Evolutionary conservation across 495 filamentous ascomycete species (phyloP), one percentile per base, ranked within the genome.

Genomic region (Massariosphaeria phaeospora): DNA sequence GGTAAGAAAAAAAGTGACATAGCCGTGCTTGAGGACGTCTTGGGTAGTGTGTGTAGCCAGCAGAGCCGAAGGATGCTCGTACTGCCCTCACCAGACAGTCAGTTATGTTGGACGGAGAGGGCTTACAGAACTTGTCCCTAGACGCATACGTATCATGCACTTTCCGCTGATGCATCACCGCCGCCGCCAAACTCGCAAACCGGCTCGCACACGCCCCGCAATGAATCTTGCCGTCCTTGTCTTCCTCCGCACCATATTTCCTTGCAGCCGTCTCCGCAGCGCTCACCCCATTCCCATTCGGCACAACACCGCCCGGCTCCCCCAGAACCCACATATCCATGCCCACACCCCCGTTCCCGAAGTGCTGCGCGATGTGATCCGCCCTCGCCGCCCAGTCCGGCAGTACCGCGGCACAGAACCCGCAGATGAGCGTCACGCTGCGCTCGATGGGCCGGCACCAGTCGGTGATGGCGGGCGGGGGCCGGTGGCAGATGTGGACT

Each of bases 321-420:
- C 17, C 24, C 8, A 47, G 13, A 21, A 40, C 24, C 43, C 43
- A 47, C 26, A 33, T 20, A 20, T 47, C 43, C 57, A 60, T 60
- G 13, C 27, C 31, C 34, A 47, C 20, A 4, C 50, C 49, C 7
- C 46, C 47, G 15, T 20, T 41, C 8, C 24, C 17, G 57, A 55
- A 60, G 27, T 60, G 57, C 8, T 30, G 20, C 29, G 57, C 41
- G n/a, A 60, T 40, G 27, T 60, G 57, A 18, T 61, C 57, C 5
- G 13, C 17, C 15, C 57, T 33, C 2, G 34, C 20, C 6, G 25
- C 17, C 57, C 57, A 61, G 51, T 45, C 52, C 1, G 43, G 0
- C 12, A 52, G 42, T 10, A 42, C 13, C 7, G 31, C 6, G 1
- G 48, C 48, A 20, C 55, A 59, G 1, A 59, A 18, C 2, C 55